Conservation (phyloP, 177 flowering plant genomes). For the Vitis hybrid region DNA sequence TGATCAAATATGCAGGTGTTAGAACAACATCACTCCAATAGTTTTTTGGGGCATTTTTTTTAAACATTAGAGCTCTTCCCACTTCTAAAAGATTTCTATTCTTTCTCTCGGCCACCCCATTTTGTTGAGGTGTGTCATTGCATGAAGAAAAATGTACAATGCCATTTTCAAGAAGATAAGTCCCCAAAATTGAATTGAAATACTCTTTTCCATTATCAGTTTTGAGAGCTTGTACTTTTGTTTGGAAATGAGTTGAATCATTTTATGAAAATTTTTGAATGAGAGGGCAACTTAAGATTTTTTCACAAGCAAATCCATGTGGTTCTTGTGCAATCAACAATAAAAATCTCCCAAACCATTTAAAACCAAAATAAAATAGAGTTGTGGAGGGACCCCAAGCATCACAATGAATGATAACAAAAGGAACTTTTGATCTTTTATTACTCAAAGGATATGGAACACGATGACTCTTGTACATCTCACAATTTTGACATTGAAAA, state of each 20-base stretch:
- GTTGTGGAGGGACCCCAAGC: not conserved
- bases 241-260: not conserved
- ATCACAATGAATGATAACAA: too few species aligned
- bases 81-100: not conserved
- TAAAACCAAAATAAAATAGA: not conserved
- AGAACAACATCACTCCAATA: not conserved
- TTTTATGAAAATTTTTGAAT: conserved; percentile 3
- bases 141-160: not conserved
- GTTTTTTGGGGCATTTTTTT: not conserved
- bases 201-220: not conserved
- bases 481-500: too few species aligned
- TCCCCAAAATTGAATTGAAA: not conserved
- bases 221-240: too few species aligned
- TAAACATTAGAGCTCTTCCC: not conserved
- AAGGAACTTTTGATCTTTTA: too few species aligned
- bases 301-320: conserved; percentile 2
- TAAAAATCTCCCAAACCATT: not conserved
- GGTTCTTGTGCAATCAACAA: not conserved
- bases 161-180: not conserved
- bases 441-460: too few species aligned
- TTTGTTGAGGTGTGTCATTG: not conserved
- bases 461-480: too few species aligned
- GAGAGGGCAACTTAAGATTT: not conserved
- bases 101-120: not conserved
- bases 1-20: not conserved